Evolutionary conservation across 768 basidiomycete genomes (phyloP).

Genomic region (Termitomyces sp.): DNA sequence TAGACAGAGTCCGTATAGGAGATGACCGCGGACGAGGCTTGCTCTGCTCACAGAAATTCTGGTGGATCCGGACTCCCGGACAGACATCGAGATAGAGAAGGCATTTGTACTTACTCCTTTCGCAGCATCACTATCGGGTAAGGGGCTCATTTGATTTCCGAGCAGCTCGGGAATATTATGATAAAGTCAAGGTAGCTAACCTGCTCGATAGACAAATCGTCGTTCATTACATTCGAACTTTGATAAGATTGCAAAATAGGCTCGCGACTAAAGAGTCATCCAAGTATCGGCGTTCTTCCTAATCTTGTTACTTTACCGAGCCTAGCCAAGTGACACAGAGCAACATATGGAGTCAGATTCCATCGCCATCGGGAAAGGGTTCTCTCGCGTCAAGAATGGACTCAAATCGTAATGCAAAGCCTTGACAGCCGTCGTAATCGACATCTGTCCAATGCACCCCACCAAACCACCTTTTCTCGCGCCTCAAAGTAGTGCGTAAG

Average conservation of each 20-base stretch:
- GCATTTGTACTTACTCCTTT: neutral
- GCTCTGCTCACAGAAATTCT: neutral
- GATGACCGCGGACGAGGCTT: neutral
- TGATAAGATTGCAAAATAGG: neutral
- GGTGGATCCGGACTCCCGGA: neutral
- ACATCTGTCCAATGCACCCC: neutral
- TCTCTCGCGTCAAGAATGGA: neutral
- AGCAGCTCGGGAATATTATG: neutral
- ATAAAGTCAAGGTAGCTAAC: neutral
- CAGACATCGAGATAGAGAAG: neutral
- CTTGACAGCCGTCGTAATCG: neutral
- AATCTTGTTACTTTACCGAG: neutral
- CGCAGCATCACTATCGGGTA: neutral
- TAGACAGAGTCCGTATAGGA: neutral
- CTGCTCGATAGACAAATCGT: neutral
- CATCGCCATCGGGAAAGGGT: neutral
- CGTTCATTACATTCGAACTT: neutral
- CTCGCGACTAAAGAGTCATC: neutral
- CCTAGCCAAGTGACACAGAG: neutral
- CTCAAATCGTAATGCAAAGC: constrained; percentile 1
- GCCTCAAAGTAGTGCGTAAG: neutral
- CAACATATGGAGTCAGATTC: neutral
- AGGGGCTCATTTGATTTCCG: neutral
- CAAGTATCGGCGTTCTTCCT: neutral
- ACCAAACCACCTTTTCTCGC: neutral